Evolutionary conservation across 768 basidiomycete genomes (phyloP).

Genomic region (Tricholoma saponaceum): DNA sequence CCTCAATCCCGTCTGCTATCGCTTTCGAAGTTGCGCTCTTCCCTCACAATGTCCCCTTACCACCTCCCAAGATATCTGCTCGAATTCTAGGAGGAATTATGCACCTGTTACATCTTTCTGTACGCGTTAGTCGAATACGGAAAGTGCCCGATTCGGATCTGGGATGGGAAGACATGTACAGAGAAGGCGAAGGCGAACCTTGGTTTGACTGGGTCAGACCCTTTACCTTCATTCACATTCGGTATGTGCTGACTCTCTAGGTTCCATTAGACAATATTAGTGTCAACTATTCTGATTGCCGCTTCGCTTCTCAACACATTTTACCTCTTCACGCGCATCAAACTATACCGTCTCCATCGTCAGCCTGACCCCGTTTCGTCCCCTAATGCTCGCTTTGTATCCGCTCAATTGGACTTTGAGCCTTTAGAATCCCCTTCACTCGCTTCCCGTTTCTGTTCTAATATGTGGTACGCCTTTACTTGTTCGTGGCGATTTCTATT

Average conservation of each 20-base stretch:
- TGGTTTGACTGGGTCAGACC: conserved; percentile 80
- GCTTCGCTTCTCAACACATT: conserved; percentile 56
- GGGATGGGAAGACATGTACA: conserved; percentile 78
- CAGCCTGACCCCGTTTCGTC: conserved; percentile 65
- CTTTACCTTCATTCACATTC: conserved; percentile 7
- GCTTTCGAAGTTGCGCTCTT: conserved; percentile 80
- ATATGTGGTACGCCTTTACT: conserved; percentile 50
- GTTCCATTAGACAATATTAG: conserved; percentile 53
- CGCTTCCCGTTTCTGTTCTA: conserved; percentile 34
- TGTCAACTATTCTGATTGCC: conserved; percentile 51
- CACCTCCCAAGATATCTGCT: conserved; percentile 61
- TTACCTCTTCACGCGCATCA: conserved; percentile 67
- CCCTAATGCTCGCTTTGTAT: conserved; percentile 64
- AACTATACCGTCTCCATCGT: conserved; percentile 63
- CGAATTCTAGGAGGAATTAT: conserved; percentile 58
- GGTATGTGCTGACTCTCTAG: background rate
- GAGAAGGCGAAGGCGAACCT: conserved; percentile 54
- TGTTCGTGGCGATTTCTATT: conserved; percentile 65
- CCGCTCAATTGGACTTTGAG: conserved; percentile 45
- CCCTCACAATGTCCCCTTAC: conserved; percentile 76
- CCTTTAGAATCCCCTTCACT: conserved; percentile 43
- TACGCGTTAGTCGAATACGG: conserved; percentile 56
- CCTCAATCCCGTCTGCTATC: conserved; percentile 64
- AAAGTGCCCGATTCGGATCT: conserved; percentile 60
- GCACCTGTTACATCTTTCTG: conserved; percentile 66